Percentiles rank a stretch among this genome's conserved stretches.
Conservation (phyloP, 208 protist genomes). For the Trypanosoma platydactyli region DNA sequence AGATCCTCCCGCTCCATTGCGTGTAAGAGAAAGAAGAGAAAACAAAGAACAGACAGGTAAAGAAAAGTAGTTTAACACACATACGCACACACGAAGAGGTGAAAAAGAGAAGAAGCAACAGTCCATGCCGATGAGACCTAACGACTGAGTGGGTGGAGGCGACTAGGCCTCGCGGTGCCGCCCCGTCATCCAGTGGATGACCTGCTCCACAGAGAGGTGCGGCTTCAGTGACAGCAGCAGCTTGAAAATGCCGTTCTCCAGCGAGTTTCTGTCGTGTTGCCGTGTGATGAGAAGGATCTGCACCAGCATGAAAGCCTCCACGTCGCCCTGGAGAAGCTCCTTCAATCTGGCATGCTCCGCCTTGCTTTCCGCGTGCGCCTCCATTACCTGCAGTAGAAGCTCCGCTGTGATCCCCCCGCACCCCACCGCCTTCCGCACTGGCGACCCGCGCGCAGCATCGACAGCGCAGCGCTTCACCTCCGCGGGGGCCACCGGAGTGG, state of each 20-base stretch:
- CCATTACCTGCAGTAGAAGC: conserved; percentile 21
- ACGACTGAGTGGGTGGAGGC: neutral
- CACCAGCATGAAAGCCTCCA: conserved; percentile 35
- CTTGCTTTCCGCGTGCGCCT: neutral
- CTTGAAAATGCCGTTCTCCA: conserved; percentile 28
- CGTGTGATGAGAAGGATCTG: conserved; percentile 35
- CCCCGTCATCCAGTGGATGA: conserved; percentile 8
- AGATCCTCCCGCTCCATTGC: neutral
- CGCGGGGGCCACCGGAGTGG: neutral
- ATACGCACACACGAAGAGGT: no score
- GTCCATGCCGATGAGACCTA: neutral
- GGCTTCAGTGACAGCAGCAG: conserved; percentile 28
- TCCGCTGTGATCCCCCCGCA: neutral
- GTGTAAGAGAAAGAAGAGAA: neutral
- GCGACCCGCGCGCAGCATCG: neutral
- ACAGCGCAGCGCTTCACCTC: neutral
- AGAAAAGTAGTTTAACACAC: conserved; percentile 9
- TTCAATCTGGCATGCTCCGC: conserved; percentile 16
- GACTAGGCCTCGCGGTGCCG: neutral
- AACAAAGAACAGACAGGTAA: conserved; percentile 5
- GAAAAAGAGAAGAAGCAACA: conserved; percentile 19
- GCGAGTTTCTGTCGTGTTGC: conserved; percentile 3
- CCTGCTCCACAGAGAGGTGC: conserved; percentile 11
- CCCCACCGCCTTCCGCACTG: neutral
- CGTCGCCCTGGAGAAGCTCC: conserved; percentile 23